phyloP scores from a whole-genome alignment of 345 rosid genomes.

The Hibiscus syriacus region DNA sequence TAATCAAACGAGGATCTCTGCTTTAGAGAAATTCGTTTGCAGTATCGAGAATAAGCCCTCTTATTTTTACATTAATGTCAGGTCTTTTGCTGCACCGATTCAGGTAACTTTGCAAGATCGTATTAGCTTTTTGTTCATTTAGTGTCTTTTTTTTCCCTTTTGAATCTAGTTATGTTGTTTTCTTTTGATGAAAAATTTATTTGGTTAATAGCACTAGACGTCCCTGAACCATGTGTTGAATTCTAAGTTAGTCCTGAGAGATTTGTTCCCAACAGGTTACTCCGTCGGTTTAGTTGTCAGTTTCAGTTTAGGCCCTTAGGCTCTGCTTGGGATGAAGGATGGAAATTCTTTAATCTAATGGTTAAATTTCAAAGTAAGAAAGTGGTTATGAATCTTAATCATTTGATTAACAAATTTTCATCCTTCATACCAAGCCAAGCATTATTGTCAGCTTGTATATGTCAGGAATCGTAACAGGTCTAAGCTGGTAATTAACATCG shows the following conservation, averaged over 20 bases:
- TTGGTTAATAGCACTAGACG: not conserved
- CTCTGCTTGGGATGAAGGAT: too few relatives aligned
- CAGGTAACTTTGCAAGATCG: constrained; percentile 26
- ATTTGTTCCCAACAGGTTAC: too few relatives aligned
- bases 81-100: constrained; percentile 42
- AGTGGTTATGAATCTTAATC: too few relatives aligned
- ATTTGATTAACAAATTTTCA: too few relatives aligned
- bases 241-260: not conserved
- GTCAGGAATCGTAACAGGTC: not conserved
- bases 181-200: not conserved
- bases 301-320: too few relatives aligned
- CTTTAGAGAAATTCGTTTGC: constrained; percentile 11
- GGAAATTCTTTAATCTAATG: too few relatives aligned
- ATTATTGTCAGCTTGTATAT: too few relatives aligned
- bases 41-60: constrained; percentile 11
- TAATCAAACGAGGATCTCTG: constrained; percentile 4
- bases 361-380: too few relatives aligned
- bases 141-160: not conserved
- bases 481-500: not conserved
- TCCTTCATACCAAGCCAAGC: too few relatives aligned
- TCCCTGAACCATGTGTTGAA: not conserved
- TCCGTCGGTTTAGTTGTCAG: too few relatives aligned
- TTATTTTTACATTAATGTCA: constrained; percentile 26
- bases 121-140: not conserved
- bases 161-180: not conserved